Evolutionary conservation across 2,329 filamentous ascomycete genomes (phyloP).

Genomic region (Thielaviopsis cerberus): DNA sequence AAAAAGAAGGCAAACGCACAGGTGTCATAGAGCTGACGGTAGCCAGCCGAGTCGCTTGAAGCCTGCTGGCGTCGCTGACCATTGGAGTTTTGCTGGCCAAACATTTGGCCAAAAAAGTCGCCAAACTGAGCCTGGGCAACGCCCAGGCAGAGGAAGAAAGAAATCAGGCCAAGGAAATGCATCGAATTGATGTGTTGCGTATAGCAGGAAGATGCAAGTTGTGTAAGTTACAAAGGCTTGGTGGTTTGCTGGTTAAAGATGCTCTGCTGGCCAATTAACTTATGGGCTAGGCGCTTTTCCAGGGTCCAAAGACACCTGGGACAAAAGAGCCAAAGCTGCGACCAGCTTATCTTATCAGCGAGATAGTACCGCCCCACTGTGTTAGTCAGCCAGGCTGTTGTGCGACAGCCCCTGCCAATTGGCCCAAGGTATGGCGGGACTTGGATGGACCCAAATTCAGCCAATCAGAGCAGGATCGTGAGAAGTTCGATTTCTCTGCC

Average conservation of each 20-base stretch:
- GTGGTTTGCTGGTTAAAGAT: neutral
- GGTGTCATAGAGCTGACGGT: slow-evolving; percentile 49
- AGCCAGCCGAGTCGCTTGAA: slow-evolving; percentile 66
- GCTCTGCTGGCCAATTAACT: neutral
- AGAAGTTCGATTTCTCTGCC: slow-evolving; percentile 9
- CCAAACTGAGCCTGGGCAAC: slow-evolving; percentile 51
- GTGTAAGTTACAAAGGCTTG: neutral
- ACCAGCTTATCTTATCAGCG: neutral
- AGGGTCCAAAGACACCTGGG: neutral
- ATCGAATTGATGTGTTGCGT: neutral
- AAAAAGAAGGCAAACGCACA: slow-evolving; percentile 27
- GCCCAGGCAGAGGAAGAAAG: slow-evolving; percentile 4
- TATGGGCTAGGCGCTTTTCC: neutral
- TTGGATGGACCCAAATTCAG: neutral
- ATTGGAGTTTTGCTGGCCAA: slow-evolving; percentile 36
- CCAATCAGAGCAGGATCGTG: slow-evolving; percentile 6
- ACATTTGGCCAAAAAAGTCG: slow-evolving; percentile 97
- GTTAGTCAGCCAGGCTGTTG: slow-evolving; percentile 7
- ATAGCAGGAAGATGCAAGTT: too few species aligned
- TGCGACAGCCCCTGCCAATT: neutral
- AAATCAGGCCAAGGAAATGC: slow-evolving; percentile 3
- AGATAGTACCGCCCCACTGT: neutral
- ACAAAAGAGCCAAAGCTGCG: neutral
- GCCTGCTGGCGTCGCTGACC: slow-evolving; percentile 57
- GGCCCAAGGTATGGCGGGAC: neutral